A percentile compares a stretch with the other conserved stretches of the same genome.
Evolutionary conservation across 352 stramenopile species (phyloP).

Genomic region (Aphanomyces stellatus): DNA sequence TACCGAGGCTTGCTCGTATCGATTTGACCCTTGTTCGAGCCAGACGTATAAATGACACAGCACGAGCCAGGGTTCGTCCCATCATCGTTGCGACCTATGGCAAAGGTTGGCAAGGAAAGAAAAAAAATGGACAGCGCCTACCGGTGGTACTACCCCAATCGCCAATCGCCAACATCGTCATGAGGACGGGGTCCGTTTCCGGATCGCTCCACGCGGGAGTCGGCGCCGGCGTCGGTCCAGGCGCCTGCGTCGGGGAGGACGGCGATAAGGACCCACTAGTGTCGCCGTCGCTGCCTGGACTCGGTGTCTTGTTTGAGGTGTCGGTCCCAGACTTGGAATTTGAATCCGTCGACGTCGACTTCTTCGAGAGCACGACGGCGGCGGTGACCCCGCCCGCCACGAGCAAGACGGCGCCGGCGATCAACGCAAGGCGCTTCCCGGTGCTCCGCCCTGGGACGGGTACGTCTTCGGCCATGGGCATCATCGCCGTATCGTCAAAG

Average conservation of each 20-base stretch:
- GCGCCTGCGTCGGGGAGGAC: background rate
- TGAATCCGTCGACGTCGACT: slow-evolving; percentile 22
- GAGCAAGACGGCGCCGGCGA: slow-evolving; percentile 54
- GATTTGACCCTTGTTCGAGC: slow-evolving; percentile 24
- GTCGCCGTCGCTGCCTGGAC: background rate
- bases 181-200: slow-evolving; percentile 9
- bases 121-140: background rate
- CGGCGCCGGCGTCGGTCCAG: background rate
- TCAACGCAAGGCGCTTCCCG: slow-evolving; percentile 29
- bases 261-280: no score
- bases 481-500: slow-evolving; percentile 1
- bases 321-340: background rate
- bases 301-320: background rate
- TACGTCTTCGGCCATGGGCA: background rate
- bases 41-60: slow-evolving; percentile 61
- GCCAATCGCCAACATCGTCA: slow-evolving; percentile 82
- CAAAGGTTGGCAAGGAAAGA: background rate
- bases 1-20: slow-evolving; percentile 12
- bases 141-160: slow-evolving; percentile 81
- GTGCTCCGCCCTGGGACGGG: background rate
- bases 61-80: slow-evolving; percentile 39
- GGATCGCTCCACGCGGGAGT: slow-evolving; percentile 3
- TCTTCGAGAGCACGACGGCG: slow-evolving; percentile 50
- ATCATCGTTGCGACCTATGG: background rate
- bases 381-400: slow-evolving; percentile 54